A percentile compares a stretch with the other conserved stretches of the same genome.
Conservation (phyloP, 2,329 filamentous ascomycete species). For the Lachnellula willkommii region DNA sequence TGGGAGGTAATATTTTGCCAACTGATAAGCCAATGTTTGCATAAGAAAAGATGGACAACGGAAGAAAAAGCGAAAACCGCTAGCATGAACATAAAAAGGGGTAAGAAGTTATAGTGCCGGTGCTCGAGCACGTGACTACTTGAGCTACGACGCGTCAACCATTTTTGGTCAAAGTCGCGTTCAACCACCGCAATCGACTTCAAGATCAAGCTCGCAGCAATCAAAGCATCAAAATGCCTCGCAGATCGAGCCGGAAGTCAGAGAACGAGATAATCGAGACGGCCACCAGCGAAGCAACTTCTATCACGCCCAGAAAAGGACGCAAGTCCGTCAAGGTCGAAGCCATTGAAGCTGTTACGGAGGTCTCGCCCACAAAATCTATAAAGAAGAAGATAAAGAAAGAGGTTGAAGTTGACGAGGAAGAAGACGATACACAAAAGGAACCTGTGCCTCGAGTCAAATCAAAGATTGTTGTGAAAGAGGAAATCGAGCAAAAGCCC, state of each 20-base stretch:
- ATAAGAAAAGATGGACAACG: too few relatives aligned
- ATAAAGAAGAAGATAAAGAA: constrained; percentile 10
- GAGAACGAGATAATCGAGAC: constrained; percentile 3
- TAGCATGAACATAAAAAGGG: too few relatives aligned
- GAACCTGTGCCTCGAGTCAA: too few relatives aligned
- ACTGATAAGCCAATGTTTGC: too few relatives aligned
- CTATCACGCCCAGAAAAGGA: constrained; percentile 11
- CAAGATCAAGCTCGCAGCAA: not conserved
- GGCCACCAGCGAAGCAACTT: constrained; percentile 2
- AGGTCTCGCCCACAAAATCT: not conserved
- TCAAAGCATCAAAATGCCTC: constrained; percentile 22
- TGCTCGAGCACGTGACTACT: too few relatives aligned
- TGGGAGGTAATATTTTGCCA: too few relatives aligned
- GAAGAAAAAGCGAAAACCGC: too few relatives aligned
- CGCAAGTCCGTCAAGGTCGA: constrained; percentile 5
- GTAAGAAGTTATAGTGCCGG: too few relatives aligned
- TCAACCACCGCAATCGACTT: not conserved
- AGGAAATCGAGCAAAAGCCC: constrained; percentile 8
- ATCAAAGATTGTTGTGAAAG: constrained; percentile 16
- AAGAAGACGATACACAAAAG: constrained; percentile 11
- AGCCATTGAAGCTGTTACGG: not conserved
- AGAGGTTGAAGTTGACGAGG: constrained; percentile 9
- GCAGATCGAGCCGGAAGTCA: constrained; percentile 20
- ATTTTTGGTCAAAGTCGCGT: not conserved
- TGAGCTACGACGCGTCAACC: not conserved